Evolutionary conservation across 345 rosid genomes (phyloP), one percentile per base, ranked within the genome.

Genomic region (Aquilaria malaccensis): DNA sequence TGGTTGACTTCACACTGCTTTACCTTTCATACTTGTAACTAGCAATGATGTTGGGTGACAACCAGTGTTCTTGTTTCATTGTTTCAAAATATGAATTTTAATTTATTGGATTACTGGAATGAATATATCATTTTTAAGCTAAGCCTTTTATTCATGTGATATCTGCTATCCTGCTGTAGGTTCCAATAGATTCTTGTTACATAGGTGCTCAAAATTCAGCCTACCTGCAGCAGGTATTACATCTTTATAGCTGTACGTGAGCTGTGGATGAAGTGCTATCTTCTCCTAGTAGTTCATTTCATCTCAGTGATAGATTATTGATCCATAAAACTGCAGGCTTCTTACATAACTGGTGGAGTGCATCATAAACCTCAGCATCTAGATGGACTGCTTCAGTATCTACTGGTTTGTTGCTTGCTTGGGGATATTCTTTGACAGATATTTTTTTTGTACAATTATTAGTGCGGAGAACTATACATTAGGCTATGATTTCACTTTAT

Each of bases 161-260:
- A 43, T 54, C 51, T 47, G 43, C 33, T 60, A 37, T 53, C 37
- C 45, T 80, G 50, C 46, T 78, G 64, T 79, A 93, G 96, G 87
- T 93, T 66, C 97, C 98, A 56, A 85, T 89, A 69, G 98, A 89
- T 74, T 89, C 90, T 31, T 89, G 96, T 74, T 93, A 79, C 76
- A 71, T 93, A 13, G 96, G 98, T 65, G 63, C 76, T 55, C 90
- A 85, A 64, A 87, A 80, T 80, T 89, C 98, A 53, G 92, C 98
- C 49, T 89, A 89, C 76, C 76, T 93, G 62, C 98, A 87, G 80
- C 98, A 93, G 94, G 98, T 87, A 75, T 31, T 45, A 30, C 13
- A 61, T 54, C 52, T 71, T 22, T 13, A 4, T 37, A 37, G 7
- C 2, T 9, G 43, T 4, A 37, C 7, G 1, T 9, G 43, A 37